Evolutionary conservation across 2,329 filamentous ascomycete genomes (phyloP).

Genomic region (Graphium sp.): DNA sequence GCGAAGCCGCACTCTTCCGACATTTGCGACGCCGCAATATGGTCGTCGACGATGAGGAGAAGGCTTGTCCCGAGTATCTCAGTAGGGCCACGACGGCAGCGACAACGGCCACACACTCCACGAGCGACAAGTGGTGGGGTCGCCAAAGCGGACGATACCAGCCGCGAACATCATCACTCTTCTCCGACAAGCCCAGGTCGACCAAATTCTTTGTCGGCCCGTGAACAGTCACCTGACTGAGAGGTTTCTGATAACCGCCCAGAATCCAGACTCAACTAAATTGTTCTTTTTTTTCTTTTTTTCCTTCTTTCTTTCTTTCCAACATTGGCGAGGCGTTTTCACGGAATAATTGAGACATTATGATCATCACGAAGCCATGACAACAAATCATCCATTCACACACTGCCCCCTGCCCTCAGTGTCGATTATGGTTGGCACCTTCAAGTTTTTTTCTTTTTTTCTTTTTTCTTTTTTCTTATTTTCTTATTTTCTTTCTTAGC

Average conservation of each 20-base stretch:
- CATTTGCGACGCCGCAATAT: conserved; percentile 20
- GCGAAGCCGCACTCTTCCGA: conserved; percentile 28
- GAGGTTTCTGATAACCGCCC: neutral
- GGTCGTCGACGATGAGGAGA: conserved; percentile 10
- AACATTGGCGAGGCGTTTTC: too few species aligned
- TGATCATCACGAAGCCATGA: too few species aligned
- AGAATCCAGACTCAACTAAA: neutral
- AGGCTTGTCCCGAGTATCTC: neutral
- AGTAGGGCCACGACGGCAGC: neutral
- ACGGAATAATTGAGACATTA: too few species aligned
- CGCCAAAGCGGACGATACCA: neutral
- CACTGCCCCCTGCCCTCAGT: too few species aligned
- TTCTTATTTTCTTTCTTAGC: neutral
- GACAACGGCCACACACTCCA: neutral
- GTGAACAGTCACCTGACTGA: neutral
- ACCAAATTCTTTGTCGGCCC: neutral
- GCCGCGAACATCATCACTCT: neutral
- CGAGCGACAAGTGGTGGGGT: neutral
- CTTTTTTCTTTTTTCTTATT: neutral
- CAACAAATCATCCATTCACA: too few species aligned
- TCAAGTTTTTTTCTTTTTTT: neutral
- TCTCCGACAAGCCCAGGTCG: neutral
- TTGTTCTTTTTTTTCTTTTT: neutral
- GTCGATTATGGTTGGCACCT: too few species aligned
- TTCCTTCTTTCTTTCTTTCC: neutral